Base-by-base conservation (phyloP, 148 eudicot species). In the Rhododendron kiyosumense region DNA sequence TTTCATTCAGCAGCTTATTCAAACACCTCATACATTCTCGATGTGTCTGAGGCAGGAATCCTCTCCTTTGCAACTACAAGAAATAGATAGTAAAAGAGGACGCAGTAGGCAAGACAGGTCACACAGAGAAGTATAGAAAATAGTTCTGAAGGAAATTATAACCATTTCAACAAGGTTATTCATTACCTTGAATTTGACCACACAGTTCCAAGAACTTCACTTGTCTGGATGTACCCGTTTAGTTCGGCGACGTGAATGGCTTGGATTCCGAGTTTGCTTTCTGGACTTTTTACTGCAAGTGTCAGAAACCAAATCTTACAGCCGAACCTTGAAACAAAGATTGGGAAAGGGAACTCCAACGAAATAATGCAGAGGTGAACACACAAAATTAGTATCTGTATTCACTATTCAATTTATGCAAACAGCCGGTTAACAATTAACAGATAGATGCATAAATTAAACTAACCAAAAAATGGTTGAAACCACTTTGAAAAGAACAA, bases 171-270 rank as follows among this genome's bases (percentile, higher is more conserved):
- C 57, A 69, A 30, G 32, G 38, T 67, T 57, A 43, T 17, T 28
- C 38, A 43, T 26, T 83, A 83, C 85, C 85, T 69, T 17, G 43
- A 45, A 46, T 69, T 45, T 69, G 36, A 13, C n/a, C 34, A 46
- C 38, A 26, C 17, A 11, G 10, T 69, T 48, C 13, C 32, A 24
- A 83, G 30, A 46, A n/a, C 78, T 54, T 82, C 71, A 76, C 30
- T 94, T 91, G 83, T 92, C 93, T 18, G 90, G 85, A 86, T 92
- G 94, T 69, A 89, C 93, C 74, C 96, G 87, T 87, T 89, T 94
- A 80, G 90, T 86, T 90, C 89, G 91, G 43, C 95, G 93, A 22
- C 93, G 94, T 67, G 88, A 77, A 73, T 92, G 93, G 87, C 89
- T 88, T 43, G 86, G 76, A 84, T 75, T 81, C 65, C 88, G 94